phyloP scores from a whole-genome alignment of 176 grass and related monocot genomes.

The Elaeis guineensis region DNA sequence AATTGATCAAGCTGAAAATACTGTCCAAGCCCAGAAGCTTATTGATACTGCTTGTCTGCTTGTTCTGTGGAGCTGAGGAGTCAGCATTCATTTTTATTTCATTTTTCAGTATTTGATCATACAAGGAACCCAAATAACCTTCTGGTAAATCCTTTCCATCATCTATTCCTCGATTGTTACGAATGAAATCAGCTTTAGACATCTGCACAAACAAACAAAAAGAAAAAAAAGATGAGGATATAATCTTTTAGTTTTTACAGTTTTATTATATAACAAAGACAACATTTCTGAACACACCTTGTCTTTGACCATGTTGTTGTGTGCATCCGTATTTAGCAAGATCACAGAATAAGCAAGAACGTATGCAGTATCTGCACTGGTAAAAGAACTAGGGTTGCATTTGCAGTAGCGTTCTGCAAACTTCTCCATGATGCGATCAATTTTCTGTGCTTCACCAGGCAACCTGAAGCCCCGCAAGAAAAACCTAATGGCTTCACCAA shows the following conservation, averaged over 20 bases:
- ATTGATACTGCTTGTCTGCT: constrained; percentile 62
- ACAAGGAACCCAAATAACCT: constrained; percentile 69
- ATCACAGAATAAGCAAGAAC: constrained; percentile 99
- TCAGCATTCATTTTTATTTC: constrained; percentile 99
- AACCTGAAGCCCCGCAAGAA: constrained; percentile 89
- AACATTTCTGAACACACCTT: constrained; percentile 39
- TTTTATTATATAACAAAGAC: constrained; percentile 3
- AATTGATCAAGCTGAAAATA: constrained; percentile 82
- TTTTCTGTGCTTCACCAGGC: constrained; percentile 98
- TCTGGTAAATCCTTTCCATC: constrained; percentile 92
- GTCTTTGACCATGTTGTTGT: constrained; percentile 92
- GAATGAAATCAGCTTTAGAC: constrained; percentile 91
- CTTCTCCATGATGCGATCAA: constrained; percentile 98
- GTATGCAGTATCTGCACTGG: constrained; percentile 96
- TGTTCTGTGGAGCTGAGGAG: constrained; percentile 44
- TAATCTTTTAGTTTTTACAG: background rate
- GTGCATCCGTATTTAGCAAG: constrained; percentile 92
- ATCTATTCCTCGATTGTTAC: constrained; percentile 96
- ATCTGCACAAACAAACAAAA: constrained; percentile 54
- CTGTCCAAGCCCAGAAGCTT: constrained; percentile 92
- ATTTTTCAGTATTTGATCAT: constrained; percentile 89
- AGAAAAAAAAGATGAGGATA: no score
- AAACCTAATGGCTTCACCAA: constrained; percentile 84
- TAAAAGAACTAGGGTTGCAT: constrained; percentile 81
- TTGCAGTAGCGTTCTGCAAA: constrained; percentile 94